A percentile compares a stretch with the other conserved stretches of the same genome.
Conservation (phyloP, 768 basidiomycete genomes). For the Tulasnella sp. region DNA sequence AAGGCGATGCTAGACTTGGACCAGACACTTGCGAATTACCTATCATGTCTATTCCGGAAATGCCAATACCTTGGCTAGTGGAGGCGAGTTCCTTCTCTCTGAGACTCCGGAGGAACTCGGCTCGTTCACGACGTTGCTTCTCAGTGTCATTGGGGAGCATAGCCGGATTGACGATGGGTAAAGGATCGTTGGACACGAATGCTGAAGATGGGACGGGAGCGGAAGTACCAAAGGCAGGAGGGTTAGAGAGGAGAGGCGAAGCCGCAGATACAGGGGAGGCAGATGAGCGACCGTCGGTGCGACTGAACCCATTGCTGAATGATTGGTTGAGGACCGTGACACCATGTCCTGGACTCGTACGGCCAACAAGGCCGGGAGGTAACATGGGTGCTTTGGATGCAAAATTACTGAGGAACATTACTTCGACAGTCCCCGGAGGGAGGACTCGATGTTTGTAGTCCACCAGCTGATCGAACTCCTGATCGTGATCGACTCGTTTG, state of each 20-base stretch:
- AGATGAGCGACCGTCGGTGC: neutral
- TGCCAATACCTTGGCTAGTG: neutral
- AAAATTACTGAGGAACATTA: conserved; percentile 25
- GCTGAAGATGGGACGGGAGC: neutral
- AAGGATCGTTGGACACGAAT: neutral
- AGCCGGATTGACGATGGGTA: neutral
- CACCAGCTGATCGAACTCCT: conserved; percentile 25
- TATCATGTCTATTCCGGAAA: neutral
- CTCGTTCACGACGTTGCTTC: conserved; percentile 39
- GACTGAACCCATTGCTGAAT: neutral
- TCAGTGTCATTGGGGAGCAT: conserved; percentile 26
- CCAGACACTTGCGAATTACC: no score
- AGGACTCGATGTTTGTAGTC: conserved; percentile 25
- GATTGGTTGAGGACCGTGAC: neutral
- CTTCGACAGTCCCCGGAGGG: conserved; percentile 23
- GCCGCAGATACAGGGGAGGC: neutral
- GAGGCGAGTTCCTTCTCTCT: conserved; percentile 12
- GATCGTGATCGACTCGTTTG: conserved; percentile 33
- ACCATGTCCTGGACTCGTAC: neutral
- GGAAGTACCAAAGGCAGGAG: neutral
- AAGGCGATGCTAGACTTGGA: no score
- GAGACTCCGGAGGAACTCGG: conserved; percentile 54
- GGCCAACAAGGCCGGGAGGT: neutral
- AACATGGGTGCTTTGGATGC: neutral
- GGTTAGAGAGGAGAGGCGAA: neutral